phyloP scores from a whole-genome alignment of 2,329 filamentous ascomycete genomes.

The Didymellaceae sp. region DNA sequence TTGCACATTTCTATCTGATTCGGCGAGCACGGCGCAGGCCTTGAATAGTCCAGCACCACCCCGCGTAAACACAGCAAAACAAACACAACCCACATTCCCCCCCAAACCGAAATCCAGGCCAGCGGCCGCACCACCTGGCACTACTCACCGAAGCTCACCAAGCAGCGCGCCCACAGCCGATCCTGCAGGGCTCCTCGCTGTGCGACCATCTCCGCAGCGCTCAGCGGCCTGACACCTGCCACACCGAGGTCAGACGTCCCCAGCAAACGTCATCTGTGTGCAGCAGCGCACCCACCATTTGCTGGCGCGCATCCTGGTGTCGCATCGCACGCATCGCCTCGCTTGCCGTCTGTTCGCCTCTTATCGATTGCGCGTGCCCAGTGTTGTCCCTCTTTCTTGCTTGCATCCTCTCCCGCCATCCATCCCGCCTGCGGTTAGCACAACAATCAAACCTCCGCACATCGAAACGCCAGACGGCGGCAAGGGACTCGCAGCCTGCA shows the following conservation, averaged over 20 bases:
- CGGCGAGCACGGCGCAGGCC: slow-evolving; percentile 44
- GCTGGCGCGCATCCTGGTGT: slow-evolving; percentile 18
- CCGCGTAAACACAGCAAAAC: neutral
- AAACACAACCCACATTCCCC: slow-evolving; percentile 5
- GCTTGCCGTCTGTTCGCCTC: slow-evolving; percentile 3
- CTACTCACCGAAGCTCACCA: neutral
- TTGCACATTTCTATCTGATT: slow-evolving; percentile 41
- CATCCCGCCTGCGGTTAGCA: slow-evolving; percentile 19
- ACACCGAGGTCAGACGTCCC: slow-evolving; percentile 10
- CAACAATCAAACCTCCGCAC: slow-evolving; percentile 11
- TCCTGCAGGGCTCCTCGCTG: slow-evolving; percentile 6
- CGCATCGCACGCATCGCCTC: slow-evolving; percentile 6
- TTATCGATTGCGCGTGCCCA: slow-evolving; percentile 19
- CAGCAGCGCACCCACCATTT: slow-evolving; percentile 12
- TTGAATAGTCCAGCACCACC: slow-evolving; percentile 13
- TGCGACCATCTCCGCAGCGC: slow-evolving; percentile 9
- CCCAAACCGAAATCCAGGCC: no score
- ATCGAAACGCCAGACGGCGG: slow-evolving; percentile 9
- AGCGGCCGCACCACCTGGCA: neutral
- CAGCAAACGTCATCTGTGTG: slow-evolving; percentile 17
- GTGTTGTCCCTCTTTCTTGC: slow-evolving; percentile 12
- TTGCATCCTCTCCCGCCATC: slow-evolving; percentile 12
- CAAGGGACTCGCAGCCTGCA: slow-evolving; percentile 15
- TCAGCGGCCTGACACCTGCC: slow-evolving; percentile 14
- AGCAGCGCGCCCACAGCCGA: slow-evolving; percentile 3